Evolutionary conservation across 805 yeast species (phyloP).

Genomic region (Candida glaebosa): DNA sequence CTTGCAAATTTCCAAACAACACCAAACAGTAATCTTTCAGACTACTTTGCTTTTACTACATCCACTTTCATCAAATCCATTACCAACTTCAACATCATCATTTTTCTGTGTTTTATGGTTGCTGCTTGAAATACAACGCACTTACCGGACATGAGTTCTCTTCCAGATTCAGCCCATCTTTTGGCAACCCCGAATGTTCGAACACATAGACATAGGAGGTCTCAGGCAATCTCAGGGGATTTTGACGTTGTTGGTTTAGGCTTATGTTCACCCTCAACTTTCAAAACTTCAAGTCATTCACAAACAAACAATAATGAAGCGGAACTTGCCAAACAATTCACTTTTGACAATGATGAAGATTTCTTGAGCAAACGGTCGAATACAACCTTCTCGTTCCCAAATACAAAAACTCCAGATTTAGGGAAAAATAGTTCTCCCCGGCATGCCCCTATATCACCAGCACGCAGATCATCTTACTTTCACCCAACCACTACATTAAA

Average conservation of each 20-base stretch:
- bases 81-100: background rate
- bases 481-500: conserved; percentile 18
- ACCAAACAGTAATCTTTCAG: no score
- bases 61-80: no score
- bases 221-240: conserved; percentile 88
- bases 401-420: conserved; percentile 13
- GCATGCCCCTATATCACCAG: conserved; percentile 3
- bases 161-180: conserved; percentile 9
- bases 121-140: background rate
- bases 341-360: conserved; percentile 36
- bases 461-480: background rate
- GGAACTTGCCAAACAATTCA: conserved; percentile 24
- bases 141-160: conserved; percentile 10
- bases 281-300: background rate
- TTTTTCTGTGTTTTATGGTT: no score
- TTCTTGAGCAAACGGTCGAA: conserved; percentile 20
- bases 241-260: conserved; percentile 48
- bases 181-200: conserved; percentile 25
- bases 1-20: no score
- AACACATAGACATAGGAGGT: conserved; percentile 72
- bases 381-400: conserved; percentile 29
- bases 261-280: background rate
- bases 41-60: no score
- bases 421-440: conserved; percentile 5
- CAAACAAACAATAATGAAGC: conserved; percentile 6